Conservation (phyloP, 257 asterid species). For the Solanum corneliomulleri region DNA sequence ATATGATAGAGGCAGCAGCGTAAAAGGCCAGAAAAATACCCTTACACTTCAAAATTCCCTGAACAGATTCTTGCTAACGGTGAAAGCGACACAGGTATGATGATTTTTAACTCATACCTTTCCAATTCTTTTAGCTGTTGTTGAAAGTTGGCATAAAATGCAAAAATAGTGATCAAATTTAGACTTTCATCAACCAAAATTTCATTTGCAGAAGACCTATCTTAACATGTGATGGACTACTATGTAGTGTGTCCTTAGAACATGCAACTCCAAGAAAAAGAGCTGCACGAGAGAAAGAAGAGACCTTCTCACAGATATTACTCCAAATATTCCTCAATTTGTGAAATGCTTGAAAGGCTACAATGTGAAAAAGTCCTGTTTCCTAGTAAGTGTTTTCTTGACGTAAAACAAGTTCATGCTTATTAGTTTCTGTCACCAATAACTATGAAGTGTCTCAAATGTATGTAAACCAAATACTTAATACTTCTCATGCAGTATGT, state of each 20-base stretch:
- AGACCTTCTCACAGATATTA: neutral
- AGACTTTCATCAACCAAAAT: neutral
- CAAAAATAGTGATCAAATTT: neutral
- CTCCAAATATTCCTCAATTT: neutral
- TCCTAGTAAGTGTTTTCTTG: neutral
- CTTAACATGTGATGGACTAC: neutral
- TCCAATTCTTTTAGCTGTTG: neutral
- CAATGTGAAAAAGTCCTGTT: neutral
- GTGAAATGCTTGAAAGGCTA: neutral
- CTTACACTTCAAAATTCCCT: neutral
- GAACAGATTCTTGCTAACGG: neutral
- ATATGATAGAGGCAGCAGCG: neutral
- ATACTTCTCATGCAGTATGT: neutral
- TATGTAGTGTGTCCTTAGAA: neutral
- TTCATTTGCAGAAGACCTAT: neutral
- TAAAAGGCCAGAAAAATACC: neutral
- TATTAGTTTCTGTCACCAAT: neutral
- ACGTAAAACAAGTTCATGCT: neutral
- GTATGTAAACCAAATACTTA: neutral
- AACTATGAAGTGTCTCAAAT: neutral
- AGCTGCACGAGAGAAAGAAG: neutral
- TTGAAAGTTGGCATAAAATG: neutral
- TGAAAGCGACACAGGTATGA: neutral
- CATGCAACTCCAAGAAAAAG: neutral
- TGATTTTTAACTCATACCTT: neutral